Conservation (phyloP, 176 grass and related monocot species). For the Phoenix dactylifera region DNA sequence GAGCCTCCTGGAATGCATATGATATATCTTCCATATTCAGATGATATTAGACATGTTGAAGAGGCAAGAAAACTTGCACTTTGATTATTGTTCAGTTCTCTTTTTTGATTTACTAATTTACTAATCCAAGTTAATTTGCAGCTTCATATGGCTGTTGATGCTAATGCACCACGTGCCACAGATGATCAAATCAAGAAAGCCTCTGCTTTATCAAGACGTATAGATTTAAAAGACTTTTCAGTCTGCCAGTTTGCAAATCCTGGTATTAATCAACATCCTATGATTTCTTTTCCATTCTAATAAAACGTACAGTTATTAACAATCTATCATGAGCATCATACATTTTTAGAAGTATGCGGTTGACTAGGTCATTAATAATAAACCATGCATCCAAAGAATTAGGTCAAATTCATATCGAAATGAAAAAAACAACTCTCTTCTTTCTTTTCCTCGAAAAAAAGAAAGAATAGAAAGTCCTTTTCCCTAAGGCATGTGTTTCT, state of each 20-base stretch:
- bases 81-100: not conserved
- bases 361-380: too few species aligned
- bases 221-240: conserved; percentile 78
- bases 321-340: too few species aligned
- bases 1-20: conserved; percentile 92
- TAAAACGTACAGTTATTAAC: too few species aligned
- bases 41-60: conserved; percentile 86
- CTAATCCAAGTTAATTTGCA: conserved; percentile 26
- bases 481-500: too few species aligned
- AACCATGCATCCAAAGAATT: too few species aligned
- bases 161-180: conserved; percentile 47
- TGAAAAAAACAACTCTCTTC: too few species aligned
- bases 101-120: conserved; percentile 18
- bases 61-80: conserved; percentile 39
- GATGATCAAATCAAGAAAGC: conserved; percentile 82
- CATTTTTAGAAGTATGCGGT: too few species aligned
- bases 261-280: conserved; percentile 20
- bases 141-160: conserved; percentile 50
- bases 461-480: too few species aligned
- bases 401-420: too few species aligned
- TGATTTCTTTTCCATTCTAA: not conserved
- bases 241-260: conserved; percentile 74
- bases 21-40: conserved; percentile 92
- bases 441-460: too few species aligned
- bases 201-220: conserved; percentile 54